Conservation (phyloP, 1,284 basidiomycete species). For the Mycosarcoma maydis region DNA sequence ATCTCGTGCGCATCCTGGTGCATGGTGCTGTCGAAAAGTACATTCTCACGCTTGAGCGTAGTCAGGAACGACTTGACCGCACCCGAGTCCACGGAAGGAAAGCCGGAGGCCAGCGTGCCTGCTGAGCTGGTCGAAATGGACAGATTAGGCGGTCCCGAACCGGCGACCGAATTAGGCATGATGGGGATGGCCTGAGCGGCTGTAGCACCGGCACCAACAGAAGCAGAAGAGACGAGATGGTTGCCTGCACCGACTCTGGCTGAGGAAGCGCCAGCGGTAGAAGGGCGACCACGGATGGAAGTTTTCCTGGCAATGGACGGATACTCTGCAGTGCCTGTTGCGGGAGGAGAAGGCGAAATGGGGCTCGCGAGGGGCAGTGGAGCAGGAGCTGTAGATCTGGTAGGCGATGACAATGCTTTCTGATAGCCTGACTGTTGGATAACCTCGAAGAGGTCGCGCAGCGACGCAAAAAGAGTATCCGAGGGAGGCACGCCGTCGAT, state of each 20-base stretch:
- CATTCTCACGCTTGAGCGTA: conserved; percentile 56
- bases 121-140: conserved; percentile 40
- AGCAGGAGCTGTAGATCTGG: conserved; percentile 20
- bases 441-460: conserved; percentile 48
- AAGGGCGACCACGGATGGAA: conserved; percentile 36
- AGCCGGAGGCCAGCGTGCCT: conserved; percentile 83
- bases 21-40: conserved; percentile 62
- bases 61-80: conserved; percentile 56
- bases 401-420: conserved; percentile 29
- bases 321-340: conserved; percentile 5
- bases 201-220: conserved; percentile 6
- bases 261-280: conserved; percentile 21
- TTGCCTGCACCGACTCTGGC: conserved; percentile 34
- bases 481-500: conserved; percentile 33
- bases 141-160: conserved; percentile 22
- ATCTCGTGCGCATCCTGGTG: conserved; percentile 95
- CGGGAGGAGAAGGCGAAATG: conserved; percentile 20
- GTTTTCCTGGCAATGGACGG: conserved; percentile 21
- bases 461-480: conserved; percentile 45
- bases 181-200: conserved; percentile 37
- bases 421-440: conserved; percentile 42
- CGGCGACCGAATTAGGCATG: conserved; percentile 16
- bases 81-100: conserved; percentile 74
- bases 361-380: conserved; percentile 35
- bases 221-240: conserved; percentile 11